Evolutionary conservation across 2,329 filamentous ascomycete species (phyloP).

Genomic region (Exophiala dermatitidis): DNA sequence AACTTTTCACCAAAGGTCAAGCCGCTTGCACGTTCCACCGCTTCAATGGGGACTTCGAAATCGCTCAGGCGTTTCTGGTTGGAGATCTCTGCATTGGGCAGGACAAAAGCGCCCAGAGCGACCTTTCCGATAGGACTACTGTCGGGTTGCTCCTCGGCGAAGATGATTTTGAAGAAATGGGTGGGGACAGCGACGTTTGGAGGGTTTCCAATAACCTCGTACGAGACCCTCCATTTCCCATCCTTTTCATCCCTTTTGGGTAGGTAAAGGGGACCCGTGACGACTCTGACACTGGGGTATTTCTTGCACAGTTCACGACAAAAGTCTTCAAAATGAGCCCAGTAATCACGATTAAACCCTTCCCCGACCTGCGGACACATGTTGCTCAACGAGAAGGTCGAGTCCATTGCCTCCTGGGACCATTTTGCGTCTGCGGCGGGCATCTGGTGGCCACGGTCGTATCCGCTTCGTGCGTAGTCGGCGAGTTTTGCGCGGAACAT

Average conservation of each 20-base stretch:
- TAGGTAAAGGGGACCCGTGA: slow-evolving; percentile 89
- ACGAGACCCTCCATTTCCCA: slow-evolving; percentile 90
- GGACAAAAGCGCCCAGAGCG: slow-evolving; percentile 84
- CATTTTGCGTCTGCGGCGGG: slow-evolving; percentile 95
- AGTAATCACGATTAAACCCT: slow-evolving; percentile 98
- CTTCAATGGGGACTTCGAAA: slow-evolving; percentile 92
- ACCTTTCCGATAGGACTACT: slow-evolving; percentile 57
- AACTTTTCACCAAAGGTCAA: slow-evolving; percentile 83
- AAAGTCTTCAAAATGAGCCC: slow-evolving; percentile 98
- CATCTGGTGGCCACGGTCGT: slow-evolving; percentile 93
- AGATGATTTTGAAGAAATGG: slow-evolving; percentile 99
- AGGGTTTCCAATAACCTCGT: slow-evolving; percentile 91
- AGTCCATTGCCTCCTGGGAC: slow-evolving; percentile 89
- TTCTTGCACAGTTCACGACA: slow-evolving; percentile 71
- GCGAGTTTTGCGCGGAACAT: slow-evolving; percentile 84
- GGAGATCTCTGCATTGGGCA: slow-evolving; percentile 82
- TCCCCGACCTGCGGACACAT: slow-evolving; percentile 99
- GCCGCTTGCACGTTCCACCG: slow-evolving; percentile 83
- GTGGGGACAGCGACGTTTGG: slow-evolving; percentile 94
- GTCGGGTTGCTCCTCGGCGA: slow-evolving; percentile 73
- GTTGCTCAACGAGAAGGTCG: slow-evolving; percentile 86
- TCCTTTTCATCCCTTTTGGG: slow-evolving; percentile 73
- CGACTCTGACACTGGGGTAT: slow-evolving; percentile 83
- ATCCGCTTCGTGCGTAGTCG: slow-evolving; percentile 92
- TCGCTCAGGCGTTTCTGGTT: slow-evolving; percentile 82